A percentile compares a stretch with the other conserved stretches of the same genome.
phyloP scores from a whole-genome alignment of 2,329 filamentous ascomycete species.

The Colletotrichum australisinense region DNA sequence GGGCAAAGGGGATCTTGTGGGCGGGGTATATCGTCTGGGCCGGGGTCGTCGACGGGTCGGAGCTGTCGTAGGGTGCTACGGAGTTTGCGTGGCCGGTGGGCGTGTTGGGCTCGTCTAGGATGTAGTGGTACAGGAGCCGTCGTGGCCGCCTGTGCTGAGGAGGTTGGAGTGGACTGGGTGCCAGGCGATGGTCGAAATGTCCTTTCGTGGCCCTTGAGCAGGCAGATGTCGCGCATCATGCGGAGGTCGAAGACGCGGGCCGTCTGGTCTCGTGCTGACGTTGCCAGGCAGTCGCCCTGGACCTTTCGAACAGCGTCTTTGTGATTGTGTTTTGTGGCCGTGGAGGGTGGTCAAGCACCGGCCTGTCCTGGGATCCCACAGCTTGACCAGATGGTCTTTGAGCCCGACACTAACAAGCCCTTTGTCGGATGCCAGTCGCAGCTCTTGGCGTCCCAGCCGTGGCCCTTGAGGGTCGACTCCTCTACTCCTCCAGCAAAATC shows the following conservation, averaged over 20 bases:
- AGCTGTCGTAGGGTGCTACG: constrained; percentile 85
- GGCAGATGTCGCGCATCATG: constrained; percentile 97
- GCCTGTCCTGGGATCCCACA: constrained; percentile 96
- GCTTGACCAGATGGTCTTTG: constrained; percentile 95
- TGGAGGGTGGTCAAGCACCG: constrained; percentile 93
- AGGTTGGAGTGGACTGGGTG: constrained; percentile 92
- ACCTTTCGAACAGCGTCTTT: constrained; percentile 89
- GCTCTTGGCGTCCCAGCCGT: constrained; percentile 97
- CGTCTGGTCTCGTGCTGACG: constrained; percentile 92
- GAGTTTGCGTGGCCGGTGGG: constrained; percentile 78
- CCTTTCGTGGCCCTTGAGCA: constrained; percentile 94
- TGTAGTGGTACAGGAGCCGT: constrained; percentile 93
- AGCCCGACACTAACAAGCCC: constrained; percentile 92
- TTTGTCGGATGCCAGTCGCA: constrained; percentile 99
- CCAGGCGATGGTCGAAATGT: constrained; percentile 92
- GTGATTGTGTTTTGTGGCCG: constrained; percentile 98
- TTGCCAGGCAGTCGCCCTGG: constrained; percentile 86
- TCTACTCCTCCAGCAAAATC: constrained; percentile 90
- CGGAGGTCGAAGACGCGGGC: constrained; percentile 93
- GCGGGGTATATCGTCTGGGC: constrained; percentile 94
- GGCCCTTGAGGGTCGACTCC: constrained; percentile 88
- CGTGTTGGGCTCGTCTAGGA: constrained; percentile 94
- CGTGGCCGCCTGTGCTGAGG: constrained; percentile 89
- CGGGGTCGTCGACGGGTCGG: constrained; percentile 82
- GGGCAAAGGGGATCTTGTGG: constrained; percentile 86